Conservation (phyloP, 805 yeast species). For the Saccharomycopsis sp. region DNA sequence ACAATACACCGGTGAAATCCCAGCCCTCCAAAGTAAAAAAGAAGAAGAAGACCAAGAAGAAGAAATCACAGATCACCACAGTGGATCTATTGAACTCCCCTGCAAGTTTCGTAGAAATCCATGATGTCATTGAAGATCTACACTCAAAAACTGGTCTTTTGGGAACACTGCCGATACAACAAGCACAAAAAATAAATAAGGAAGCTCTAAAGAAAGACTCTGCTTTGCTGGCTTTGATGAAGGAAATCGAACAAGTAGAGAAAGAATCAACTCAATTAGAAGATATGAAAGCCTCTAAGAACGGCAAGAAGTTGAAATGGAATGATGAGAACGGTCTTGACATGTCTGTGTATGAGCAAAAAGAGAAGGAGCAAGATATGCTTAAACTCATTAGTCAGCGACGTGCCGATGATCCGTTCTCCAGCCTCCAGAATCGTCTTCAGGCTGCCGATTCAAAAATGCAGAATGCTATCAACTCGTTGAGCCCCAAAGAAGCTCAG, state of each 20-base stretch:
- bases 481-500: background rate
- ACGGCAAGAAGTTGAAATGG: background rate
- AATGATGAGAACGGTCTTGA: background rate
- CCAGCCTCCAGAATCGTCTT: background rate
- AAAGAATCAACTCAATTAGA: background rate
- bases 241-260: background rate
- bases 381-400: background rate
- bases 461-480: background rate
- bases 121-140: background rate
- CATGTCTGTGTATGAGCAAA: background rate
- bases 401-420: background rate
- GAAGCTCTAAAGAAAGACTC: background rate
- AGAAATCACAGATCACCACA: background rate
- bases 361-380: background rate
- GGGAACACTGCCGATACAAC: too few relatives aligned
- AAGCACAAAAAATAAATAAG: background rate
- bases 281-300: background rate
- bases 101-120: background rate
- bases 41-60: conserved; percentile 6
- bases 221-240: background rate
- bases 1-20: conserved; percentile 1
- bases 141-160: too few relatives aligned
- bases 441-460: background rate
- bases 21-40: conserved; percentile 4
- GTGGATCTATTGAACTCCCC: background rate